phyloP scores from a whole-genome alignment of 306 rosid genomes.

The Clitoria ternatea region DNA sequence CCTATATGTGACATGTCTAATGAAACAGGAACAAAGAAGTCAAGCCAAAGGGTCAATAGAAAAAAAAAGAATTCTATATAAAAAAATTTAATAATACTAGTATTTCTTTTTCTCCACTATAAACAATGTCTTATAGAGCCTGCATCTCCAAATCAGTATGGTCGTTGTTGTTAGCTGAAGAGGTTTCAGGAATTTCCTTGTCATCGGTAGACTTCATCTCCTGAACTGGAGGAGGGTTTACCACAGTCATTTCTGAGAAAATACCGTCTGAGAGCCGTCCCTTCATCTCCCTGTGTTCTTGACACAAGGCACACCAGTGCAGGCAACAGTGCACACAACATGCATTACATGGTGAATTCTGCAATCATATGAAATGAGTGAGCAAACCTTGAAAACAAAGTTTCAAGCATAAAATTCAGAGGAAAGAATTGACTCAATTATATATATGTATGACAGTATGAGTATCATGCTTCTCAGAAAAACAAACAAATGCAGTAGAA shows the following conservation, averaged over 20 bases:
- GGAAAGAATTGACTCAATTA: neutral
- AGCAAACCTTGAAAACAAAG: neutral
- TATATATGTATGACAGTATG: no score
- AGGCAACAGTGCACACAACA: constrained; percentile 93
- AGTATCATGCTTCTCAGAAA: neutral
- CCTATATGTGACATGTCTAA: neutral
- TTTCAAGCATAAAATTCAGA: neutral
- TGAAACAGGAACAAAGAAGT: neutral
- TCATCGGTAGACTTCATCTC: constrained; percentile 65
- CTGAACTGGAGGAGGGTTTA: constrained; percentile 83
- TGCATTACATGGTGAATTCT: constrained; percentile 87
- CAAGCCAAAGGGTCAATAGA: neutral
- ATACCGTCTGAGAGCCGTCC: constrained; percentile 63
- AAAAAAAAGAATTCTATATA: neutral
- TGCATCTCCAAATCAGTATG: constrained; percentile 84
- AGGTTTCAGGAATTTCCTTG: constrained; percentile 36
- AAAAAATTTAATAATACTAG: neutral
- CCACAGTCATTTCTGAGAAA: constrained; percentile 68
- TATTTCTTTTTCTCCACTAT: no score
- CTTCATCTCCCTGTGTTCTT: constrained; percentile 96
- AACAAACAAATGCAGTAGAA: neutral
- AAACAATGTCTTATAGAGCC: constrained; percentile 56
- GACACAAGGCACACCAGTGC: constrained; percentile 97
- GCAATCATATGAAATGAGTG: constrained; percentile 22
- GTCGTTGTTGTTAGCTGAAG: constrained; percentile 47